These are phyloP conservation scores for Komagataella pastoris DNA, from an alignment of 805 yeast genomes.

Conservation along the genomic window DNA sequence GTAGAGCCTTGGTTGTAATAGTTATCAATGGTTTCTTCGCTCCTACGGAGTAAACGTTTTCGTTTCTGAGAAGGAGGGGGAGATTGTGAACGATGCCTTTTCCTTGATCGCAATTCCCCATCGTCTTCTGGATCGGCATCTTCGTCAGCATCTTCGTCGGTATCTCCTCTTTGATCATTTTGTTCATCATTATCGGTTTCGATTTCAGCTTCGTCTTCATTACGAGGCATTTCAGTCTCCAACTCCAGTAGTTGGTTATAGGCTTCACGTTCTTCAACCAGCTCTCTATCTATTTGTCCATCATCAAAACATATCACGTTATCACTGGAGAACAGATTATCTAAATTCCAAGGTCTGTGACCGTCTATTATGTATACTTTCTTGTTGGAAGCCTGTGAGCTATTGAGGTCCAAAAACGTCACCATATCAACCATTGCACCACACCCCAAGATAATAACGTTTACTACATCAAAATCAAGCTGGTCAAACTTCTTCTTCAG, in stretches of 20 bases:
- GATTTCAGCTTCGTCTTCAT: conserved; percentile 19
- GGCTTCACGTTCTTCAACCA: conserved; percentile 45
- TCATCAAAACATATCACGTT: conserved; percentile 78
- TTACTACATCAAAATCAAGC: conserved; percentile 64
- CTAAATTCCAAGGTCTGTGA: conserved; percentile 93
- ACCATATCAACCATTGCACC: conserved; percentile 88
- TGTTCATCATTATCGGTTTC: conserved; percentile 16
- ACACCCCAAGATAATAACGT: conserved; percentile 76
- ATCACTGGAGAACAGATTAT: conserved; percentile 77
- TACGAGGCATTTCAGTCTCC: conserved; percentile 22
- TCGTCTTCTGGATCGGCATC: conserved; percentile 13
- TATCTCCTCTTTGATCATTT: conserved; percentile 18
- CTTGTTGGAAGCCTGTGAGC: conserved; percentile 38
- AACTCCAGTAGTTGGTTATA: conserved; percentile 36
- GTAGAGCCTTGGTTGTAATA: conserved; percentile 83
- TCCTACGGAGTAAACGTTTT: conserved; percentile 23
- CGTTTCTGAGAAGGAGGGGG: conserved; percentile 23
- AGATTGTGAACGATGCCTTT: conserved; percentile 14
- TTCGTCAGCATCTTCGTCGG: conserved; percentile 10
- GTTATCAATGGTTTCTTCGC: conserved; percentile 47
- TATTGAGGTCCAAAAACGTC: conserved; percentile 51
- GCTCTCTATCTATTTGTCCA: conserved; percentile 52
- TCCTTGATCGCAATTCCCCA: conserved; percentile 14
- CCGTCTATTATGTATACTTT: conserved; percentile 79
- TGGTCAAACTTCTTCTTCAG: conserved; percentile 46